phyloP scores from a whole-genome alignment of 2,329 filamentous ascomycete species.

The Penicillium palitans region DNA sequence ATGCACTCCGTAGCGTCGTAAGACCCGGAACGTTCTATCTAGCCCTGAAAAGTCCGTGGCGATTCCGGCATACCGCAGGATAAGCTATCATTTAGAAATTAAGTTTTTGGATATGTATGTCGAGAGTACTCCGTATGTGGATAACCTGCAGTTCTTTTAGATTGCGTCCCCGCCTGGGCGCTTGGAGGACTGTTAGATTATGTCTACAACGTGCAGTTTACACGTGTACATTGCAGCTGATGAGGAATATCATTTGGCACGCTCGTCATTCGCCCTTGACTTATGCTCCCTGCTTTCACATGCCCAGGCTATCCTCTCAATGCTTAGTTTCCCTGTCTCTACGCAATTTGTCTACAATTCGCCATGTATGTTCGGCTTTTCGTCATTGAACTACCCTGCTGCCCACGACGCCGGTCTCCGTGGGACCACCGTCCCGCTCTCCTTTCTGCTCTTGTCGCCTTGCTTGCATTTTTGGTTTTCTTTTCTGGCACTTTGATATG shows the following conservation, averaged over 20 bases:
- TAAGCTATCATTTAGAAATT: background rate
- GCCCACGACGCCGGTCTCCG: background rate
- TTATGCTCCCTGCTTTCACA: background rate
- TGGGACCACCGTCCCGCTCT: background rate
- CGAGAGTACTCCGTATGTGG: background rate
- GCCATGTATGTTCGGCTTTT: background rate
- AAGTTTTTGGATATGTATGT: background rate
- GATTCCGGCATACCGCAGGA: background rate
- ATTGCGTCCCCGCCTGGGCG: background rate
- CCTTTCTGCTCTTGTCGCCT: background rate
- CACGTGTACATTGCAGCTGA: background rate
- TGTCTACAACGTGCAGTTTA: background rate
- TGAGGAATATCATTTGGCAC: background rate
- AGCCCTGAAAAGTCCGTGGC: background rate
- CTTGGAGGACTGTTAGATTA: background rate
- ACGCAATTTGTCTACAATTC: background rate
- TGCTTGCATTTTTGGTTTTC: background rate
- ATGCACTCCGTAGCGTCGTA: too few relatives aligned
- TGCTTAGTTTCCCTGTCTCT: background rate
- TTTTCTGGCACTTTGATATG: background rate
- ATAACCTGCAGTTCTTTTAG: background rate
- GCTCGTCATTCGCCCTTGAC: background rate
- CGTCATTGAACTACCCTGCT: background rate
- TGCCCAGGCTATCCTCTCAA: background rate
- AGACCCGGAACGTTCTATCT: background rate